Evolutionary conservation across 805 yeast genomes (phyloP).

Genomic region (Wickerhamiella azymoides): DNA sequence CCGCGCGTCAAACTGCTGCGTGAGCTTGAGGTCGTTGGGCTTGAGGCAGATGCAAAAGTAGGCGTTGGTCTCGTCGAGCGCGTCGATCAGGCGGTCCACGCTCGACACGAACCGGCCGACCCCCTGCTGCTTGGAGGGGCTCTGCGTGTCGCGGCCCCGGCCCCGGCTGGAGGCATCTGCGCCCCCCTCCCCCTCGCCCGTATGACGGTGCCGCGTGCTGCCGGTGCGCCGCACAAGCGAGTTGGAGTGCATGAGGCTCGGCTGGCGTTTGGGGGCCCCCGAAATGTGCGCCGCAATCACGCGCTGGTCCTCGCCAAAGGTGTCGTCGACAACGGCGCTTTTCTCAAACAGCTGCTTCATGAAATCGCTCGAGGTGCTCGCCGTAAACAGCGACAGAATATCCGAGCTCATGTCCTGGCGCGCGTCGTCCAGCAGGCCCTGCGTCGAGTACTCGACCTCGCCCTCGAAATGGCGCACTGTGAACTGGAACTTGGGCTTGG

Average conservation of each 20-base stretch:
- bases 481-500: slow-evolving; percentile 31
- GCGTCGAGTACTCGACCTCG: slow-evolving; percentile 40
- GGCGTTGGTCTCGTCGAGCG: slow-evolving; percentile 28
- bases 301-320: slow-evolving; percentile 21
- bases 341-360: slow-evolving; percentile 24
- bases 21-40: slow-evolving; percentile 29
- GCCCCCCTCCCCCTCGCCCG: slow-evolving; percentile 9
- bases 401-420: slow-evolving; percentile 38
- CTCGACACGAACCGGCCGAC: slow-evolving; percentile 22
- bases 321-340: slow-evolving; percentile 27
- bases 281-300: slow-evolving; percentile 29
- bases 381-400: slow-evolving; percentile 27
- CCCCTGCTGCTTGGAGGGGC: slow-evolving; percentile 4
- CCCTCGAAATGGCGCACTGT: slow-evolving; percentile 46
- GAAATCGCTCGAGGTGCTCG: slow-evolving; percentile 27
- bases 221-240: not conserved
- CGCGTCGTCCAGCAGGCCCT: slow-evolving; percentile 38
- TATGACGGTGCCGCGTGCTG: slow-evolving; percentile 9
- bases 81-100: slow-evolving; percentile 25
- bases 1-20: slow-evolving; percentile 29
- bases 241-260: slow-evolving; percentile 21
- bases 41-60: slow-evolving; percentile 30
- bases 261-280: slow-evolving; percentile 29
- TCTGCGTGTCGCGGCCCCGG: not conserved
- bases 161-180: no score